phyloP scores from a whole-genome alignment of 331 rosid species.

The Acacia pycnantha region DNA sequence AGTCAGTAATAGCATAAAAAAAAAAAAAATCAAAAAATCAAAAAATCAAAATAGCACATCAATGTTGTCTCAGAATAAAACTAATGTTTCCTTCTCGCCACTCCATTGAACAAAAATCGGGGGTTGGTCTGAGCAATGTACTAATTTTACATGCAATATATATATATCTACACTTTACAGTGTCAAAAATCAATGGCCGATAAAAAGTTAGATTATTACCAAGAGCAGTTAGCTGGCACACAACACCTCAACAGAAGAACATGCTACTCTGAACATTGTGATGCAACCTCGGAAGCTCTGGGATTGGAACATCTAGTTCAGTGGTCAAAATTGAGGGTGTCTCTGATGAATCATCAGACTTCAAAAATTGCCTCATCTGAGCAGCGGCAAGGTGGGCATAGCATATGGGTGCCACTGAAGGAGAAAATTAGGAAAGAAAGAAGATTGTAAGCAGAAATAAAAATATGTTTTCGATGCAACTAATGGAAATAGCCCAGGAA shows the following conservation, averaged over 20 bases:
- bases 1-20: neutral
- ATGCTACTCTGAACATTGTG: conserved; percentile 50
- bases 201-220: conserved; percentile 22
- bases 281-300: conserved; percentile 79
- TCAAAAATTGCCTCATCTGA: conserved; percentile 75
- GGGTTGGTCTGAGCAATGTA: conserved; percentile 19
- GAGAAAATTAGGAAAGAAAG: conserved; percentile 5
- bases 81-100: conserved; percentile 14
- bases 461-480: neutral
- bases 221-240: conserved; percentile 16
- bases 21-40: too few relatives aligned
- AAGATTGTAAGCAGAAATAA: conserved; percentile 8
- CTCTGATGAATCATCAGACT: conserved; percentile 62
- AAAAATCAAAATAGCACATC: neutral
- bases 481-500: neutral
- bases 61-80: neutral
- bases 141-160: conserved; percentile 20
- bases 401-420: conserved; percentile 80
- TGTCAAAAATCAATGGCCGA: neutral
- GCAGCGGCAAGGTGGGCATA: conserved; percentile 94
- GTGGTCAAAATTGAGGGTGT: conserved; percentile 43
- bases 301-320: conserved; percentile 45
- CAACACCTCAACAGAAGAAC: conserved; percentile 80
- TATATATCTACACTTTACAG: conserved; percentile 21
- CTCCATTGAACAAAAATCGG: conserved; percentile 19